A percentile compares a stretch with the other conserved stretches of the same genome.
phyloP scores from a whole-genome alignment of 2,329 filamentous ascomycete genomes.

The Curvularia hawaiiensis region DNA sequence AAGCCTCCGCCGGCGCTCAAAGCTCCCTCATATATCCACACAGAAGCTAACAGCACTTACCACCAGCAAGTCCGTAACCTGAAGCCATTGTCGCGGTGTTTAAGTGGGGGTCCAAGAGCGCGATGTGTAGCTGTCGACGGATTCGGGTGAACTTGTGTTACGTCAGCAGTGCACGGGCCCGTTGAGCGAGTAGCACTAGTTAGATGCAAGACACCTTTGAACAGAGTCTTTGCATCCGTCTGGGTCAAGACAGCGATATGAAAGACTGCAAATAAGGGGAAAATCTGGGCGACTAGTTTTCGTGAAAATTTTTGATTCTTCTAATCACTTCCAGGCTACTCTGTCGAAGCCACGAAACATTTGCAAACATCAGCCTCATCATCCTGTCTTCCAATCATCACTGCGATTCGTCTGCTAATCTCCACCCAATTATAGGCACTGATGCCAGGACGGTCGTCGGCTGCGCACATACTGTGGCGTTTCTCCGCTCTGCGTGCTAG shows the following conservation, averaged over 20 bases:
- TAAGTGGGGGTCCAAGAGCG: slow-evolving; percentile 30
- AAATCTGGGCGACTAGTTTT: neutral
- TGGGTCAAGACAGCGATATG: neutral
- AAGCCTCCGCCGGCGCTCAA: slow-evolving; percentile 16
- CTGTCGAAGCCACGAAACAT: neutral
- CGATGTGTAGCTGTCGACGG: slow-evolving; percentile 7
- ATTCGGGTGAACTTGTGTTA: slow-evolving; percentile 18
- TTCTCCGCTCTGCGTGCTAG: too few species aligned
- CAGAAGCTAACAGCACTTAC: slow-evolving; percentile 56
- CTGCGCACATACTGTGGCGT: too few species aligned
- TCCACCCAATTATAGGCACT: too few species aligned
- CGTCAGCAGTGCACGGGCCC: slow-evolving; percentile 13
- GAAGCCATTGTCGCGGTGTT: slow-evolving; percentile 69
- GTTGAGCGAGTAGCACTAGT: neutral
- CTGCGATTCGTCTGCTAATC: too few species aligned
- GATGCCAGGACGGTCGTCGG: too few species aligned
- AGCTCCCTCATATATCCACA: slow-evolving; percentile 1
- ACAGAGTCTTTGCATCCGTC: neutral
- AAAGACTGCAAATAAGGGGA: neutral
- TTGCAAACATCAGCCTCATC: neutral
- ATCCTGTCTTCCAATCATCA: too few species aligned
- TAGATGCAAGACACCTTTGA: neutral
- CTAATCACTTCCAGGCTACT: neutral
- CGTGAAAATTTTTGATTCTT: neutral
- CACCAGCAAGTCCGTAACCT: slow-evolving; percentile 80